Evolutionary conservation across 441 rosid genomes (phyloP).

Genomic region (Gossypium aridum): DNA sequence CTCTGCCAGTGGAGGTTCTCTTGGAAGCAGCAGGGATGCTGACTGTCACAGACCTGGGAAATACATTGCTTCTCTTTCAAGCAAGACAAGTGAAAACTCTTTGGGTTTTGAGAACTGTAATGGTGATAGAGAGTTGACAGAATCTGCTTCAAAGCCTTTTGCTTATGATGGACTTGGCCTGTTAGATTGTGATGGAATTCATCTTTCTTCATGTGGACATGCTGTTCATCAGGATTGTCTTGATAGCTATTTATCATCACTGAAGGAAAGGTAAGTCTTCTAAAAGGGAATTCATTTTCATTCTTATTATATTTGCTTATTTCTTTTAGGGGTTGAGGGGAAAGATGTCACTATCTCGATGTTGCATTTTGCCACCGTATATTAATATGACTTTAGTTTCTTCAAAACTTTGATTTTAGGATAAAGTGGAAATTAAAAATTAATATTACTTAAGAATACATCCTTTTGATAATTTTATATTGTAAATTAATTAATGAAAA

Average conservation of each 20-base stretch:
- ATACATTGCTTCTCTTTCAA: conserved; percentile 41
- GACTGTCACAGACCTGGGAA: no score
- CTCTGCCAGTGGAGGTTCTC: no score
- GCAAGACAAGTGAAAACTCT: conserved; percentile 34
- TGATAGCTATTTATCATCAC: conserved; percentile 76
- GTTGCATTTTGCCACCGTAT: no score
- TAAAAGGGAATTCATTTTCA: neutral
- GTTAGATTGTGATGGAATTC: conserved; percentile 77
- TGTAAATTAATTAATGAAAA: no score
- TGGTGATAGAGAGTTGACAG: conserved; percentile 23
- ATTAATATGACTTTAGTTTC: no score
- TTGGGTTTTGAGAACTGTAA: conserved; percentile 38
- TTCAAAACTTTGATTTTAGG: no score
- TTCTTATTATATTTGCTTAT: neutral
- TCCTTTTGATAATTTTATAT: no score
- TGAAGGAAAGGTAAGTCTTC: conserved; percentile 78
- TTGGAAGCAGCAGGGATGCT: no score
- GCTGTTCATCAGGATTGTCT: conserved; percentile 93
- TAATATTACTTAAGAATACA: no score
- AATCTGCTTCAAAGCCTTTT: conserved; percentile 27
- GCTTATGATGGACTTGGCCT: conserved; percentile 72
- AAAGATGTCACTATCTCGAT: neutral
- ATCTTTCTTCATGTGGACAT: conserved; percentile 95
- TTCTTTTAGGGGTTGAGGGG: neutral
- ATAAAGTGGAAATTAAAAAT: no score